These are phyloP conservation scores for Taiozyma sp. DNA, from an alignment of 1,139 yeast genomes.

Conservation along the genomic window DNA sequence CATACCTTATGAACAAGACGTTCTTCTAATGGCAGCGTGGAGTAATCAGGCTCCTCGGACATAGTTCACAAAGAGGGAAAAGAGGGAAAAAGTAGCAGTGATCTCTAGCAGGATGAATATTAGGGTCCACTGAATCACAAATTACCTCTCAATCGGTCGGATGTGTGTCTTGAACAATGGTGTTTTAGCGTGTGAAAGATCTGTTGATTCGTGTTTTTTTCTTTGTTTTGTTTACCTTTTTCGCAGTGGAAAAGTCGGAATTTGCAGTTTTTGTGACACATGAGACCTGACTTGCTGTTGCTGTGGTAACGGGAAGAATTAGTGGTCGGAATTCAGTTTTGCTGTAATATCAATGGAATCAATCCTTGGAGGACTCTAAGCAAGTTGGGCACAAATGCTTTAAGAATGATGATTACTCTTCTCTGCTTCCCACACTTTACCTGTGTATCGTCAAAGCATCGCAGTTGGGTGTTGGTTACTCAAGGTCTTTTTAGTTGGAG, in stretches of 20 bases:
- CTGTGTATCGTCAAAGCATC: too few species aligned
- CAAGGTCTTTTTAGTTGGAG: too few species aligned
- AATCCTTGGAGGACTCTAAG: too few species aligned
- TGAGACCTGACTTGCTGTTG: background rate
- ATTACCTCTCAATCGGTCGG: background rate
- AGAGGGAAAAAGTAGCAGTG: background rate
- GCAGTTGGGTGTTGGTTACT: too few species aligned
- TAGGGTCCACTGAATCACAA: background rate
- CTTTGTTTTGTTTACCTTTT: background rate
- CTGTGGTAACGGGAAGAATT: background rate
- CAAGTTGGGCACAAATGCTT: too few species aligned
- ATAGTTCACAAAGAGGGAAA: background rate
- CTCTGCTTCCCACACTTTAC: too few species aligned
- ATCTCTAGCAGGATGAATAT: background rate
- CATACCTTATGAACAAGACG: constrained; percentile 22
- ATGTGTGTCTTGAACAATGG: background rate
- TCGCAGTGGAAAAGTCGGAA: background rate
- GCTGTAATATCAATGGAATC: too few species aligned
- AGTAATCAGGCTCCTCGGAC: constrained; percentile 20
- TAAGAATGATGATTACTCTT: too few species aligned
- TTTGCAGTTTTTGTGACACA: background rate
- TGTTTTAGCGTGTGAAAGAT: background rate
- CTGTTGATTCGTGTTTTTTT: background rate
- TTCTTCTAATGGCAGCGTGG: constrained; percentile 22
- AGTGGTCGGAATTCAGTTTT: background rate